Base-by-base conservation (phyloP, 306 rosid species). In the Cicer chorassanicum region DNA sequence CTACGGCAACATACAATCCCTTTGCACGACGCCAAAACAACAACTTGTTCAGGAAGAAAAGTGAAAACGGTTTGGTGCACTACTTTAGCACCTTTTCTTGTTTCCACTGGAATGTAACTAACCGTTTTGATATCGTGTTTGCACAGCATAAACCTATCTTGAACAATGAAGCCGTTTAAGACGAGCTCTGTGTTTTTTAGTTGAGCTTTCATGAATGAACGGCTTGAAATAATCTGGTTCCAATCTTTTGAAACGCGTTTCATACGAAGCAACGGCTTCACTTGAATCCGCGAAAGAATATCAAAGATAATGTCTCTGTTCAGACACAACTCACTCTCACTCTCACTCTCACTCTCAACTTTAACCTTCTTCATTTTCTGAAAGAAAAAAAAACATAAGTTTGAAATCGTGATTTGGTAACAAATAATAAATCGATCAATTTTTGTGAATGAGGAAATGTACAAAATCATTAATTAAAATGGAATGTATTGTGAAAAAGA, bases 1-100 rank as follows among this genome's bases (percentile, higher is more conserved):
- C 89, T 86, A 7, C 95, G 83, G 55, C 90, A 86, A 24, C 96
- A 87, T 2, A 90, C 78, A 1, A 90, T 73, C 1, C 90, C 96
- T 2, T 84, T 79, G 55, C 87, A 84, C 0, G 96, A 88, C 6
- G 86, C 70, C 53, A 86, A 65, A 34, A 84, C 24, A 0, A 90
- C 89, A 42, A 86, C 92, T 1, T 81, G 79, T 74, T 88, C 86
- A 0, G 89, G 90, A 11, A 90, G 87, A 77, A 86, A 90, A 77
- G 19, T 29, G 44, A 88, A 74, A 29, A 81, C 74, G 1, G 1
- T 46, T 0, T 66, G 72, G 4, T 73, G 71, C 63, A 84, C 77
- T n/a, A 71, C 44, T 21, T 6, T 36, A 38, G 2, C 29, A 18
- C 49, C 19, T 11, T 8, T 46, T 66, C 2, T 19, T 42, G 65